phyloP scores from a whole-genome alignment of 352 stramenopile genomes.

The Pilasporangium apinafurcum region DNA sequence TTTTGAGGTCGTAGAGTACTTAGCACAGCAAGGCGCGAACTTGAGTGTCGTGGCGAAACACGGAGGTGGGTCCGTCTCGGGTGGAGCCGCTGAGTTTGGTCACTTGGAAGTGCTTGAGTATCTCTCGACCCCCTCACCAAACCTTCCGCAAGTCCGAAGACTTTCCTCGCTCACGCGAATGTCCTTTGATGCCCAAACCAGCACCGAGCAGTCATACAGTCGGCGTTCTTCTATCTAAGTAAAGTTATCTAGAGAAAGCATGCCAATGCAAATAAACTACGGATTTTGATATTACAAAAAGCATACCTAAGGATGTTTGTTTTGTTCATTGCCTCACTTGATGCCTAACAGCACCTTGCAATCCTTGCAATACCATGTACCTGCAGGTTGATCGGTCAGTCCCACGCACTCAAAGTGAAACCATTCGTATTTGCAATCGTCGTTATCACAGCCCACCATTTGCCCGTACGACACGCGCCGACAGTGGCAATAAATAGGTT shows the following conservation, averaged over 20 bases:
- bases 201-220: not conserved
- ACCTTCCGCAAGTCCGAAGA: not conserved
- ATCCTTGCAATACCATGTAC: constrained; percentile 82
- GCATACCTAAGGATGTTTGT: not conserved
- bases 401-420: constrained; percentile 90
- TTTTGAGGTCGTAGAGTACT: constrained; percentile 20
- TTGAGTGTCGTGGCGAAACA: constrained; percentile 8
- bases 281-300: constrained; percentile 7
- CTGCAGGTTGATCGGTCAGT: constrained; percentile 73
- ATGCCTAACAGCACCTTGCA: constrained; percentile 66
- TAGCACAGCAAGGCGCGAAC: constrained; percentile 24
- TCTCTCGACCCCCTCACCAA: constrained; percentile 16
- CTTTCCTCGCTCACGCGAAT: constrained; percentile 8
- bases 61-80: constrained; percentile 13
- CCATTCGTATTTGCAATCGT: constrained; percentile 92
- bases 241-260: not conserved
- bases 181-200: constrained; percentile 8
- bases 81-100: constrained; percentile 22
- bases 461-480: constrained; percentile 86
- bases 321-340: constrained; percentile 26
- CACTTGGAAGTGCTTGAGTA: constrained; percentile 28
- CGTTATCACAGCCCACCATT: constrained; percentile 91
- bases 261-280: too few relatives aligned
- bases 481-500: constrained; percentile 85
- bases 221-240: not conserved